Evolutionary conservation across 2,329 filamentous ascomycete species (phyloP), one percentile per base, ranked within the genome.

Genomic region (Microcyclosporella mali): DNA sequence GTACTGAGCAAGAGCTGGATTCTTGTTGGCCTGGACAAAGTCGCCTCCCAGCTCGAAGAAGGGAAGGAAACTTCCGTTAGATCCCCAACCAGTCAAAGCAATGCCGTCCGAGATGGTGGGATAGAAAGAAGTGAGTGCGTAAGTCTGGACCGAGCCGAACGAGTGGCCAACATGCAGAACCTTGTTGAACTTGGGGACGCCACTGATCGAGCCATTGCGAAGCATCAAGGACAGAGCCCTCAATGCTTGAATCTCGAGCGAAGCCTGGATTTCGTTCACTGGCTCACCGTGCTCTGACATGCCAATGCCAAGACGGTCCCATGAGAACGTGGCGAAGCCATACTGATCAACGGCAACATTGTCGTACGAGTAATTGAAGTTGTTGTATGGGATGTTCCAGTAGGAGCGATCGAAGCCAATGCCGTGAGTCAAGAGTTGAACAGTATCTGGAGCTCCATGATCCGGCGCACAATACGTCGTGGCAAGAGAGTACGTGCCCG

Each of bases 141-240:
- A 81, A 2, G 72, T 74, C 52, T 78, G 74, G 4, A 72, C 63
- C 0, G 78, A 79, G 25, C 81, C 81, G 52, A 80, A 84, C 0
- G 75, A 79, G 65, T 84, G 79, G 10, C 80, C 81, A 12, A 81
- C 68, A 57, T 84, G 79, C 7, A 79, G 66, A 17, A 78, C 64
- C 54, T 74, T 68, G 7, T 62, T 40, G 51, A 66, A 70, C 35
- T 59, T 51, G 19, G 57, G 57, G n/a, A 75, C 59, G 15, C 65
- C 62, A 0, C 66, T 57, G 17, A 82, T 63, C 0, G 56, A 53
- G 35, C 73, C 72, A 1, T 59, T 53, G 21, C 74, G 72, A 1
- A 79, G 65, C 49, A 65, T 62, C 9, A 58, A 57, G 0, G 79
- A 82, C 3, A 84, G 63, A 2, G 68, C 65, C 27, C 68, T 66